Percentiles rank a stretch among this genome's conserved stretches.
phyloP scores from a whole-genome alignment of 2,329 filamentous ascomycete species.

The Clonostachys sp. region DNA sequence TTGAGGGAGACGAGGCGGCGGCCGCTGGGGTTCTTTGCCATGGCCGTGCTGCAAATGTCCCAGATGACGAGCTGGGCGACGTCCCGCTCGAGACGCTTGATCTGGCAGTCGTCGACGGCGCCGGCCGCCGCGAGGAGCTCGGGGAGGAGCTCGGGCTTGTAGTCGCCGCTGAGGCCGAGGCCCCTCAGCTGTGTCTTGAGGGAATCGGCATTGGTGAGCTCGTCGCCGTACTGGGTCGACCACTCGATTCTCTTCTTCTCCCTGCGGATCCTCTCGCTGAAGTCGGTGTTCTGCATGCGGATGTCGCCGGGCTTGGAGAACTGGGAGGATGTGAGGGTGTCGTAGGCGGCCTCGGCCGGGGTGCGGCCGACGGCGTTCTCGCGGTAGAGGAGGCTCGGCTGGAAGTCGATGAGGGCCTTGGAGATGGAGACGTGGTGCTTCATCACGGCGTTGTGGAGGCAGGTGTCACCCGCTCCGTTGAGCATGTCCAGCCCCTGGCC shows the following conservation, averaged over 20 bases:
- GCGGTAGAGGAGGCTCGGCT: conserved; percentile 56
- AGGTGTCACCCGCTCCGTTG: conserved; percentile 61
- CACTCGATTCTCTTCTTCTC: background rate
- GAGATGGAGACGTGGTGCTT: conserved; percentile 25
- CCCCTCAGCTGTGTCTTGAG: conserved; percentile 9
- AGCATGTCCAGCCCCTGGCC: conserved; percentile 52
- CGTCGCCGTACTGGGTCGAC: background rate
- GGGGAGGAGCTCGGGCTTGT: conserved; percentile 14
- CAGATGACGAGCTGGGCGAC: conserved; percentile 15
- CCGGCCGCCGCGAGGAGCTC: conserved; percentile 18
- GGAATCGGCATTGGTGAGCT: conserved; percentile 5
- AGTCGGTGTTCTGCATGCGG: background rate
- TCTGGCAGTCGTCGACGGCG: conserved; percentile 4
- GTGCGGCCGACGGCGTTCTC: conserved; percentile 77
- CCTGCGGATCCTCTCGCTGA: background rate
- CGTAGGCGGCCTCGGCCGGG: conserved; percentile 62
- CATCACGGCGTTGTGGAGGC: conserved; percentile 53
- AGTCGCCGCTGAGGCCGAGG: conserved; percentile 18
- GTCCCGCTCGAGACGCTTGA: conserved; percentile 2
- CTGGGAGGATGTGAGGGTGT: conserved; percentile 38
- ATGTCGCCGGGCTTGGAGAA: conserved; percentile 14
- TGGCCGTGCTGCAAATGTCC: conserved; percentile 24
- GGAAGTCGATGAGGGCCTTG: conserved; percentile 44
- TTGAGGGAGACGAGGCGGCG: conserved; percentile 48
- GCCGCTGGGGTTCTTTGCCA: conserved; percentile 23